Evolutionary conservation across 2,329 filamentous ascomycete genomes (phyloP).

Genomic region (Sporothrix pallida): DNA sequence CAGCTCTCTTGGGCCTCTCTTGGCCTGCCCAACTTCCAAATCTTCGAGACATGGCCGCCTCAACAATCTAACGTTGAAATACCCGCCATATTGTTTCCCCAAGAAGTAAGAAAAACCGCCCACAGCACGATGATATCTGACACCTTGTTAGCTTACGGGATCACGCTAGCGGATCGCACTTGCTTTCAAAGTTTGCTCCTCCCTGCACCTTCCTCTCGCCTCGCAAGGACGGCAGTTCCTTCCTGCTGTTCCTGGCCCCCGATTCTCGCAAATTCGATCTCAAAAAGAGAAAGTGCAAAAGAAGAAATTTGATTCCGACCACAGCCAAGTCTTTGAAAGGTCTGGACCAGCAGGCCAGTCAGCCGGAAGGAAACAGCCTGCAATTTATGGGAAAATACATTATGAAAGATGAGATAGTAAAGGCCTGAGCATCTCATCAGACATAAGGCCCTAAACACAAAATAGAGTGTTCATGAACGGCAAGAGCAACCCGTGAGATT

Average conservation of each 20-base stretch:
- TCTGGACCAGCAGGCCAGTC: neutral
- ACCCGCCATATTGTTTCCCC: neutral
- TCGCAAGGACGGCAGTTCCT: constrained; percentile 5
- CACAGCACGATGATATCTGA: neutral
- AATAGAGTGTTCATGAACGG: constrained; percentile 22
- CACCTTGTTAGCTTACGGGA: neutral
- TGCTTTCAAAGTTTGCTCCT: neutral
- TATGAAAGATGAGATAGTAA: neutral
- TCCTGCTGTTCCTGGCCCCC: neutral
- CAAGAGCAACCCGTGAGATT: neutral
- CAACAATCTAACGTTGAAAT: neutral
- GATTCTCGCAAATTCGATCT: neutral
- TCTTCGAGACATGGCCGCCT: neutral
- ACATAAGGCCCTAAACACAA: neutral
- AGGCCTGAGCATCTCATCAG: neutral
- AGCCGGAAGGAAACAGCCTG: constrained; percentile 19
- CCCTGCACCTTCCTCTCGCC: neutral
- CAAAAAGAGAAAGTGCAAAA: neutral
- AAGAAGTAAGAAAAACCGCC: constrained; percentile 15
- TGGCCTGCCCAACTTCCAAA: neutral
- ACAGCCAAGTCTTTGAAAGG: neutral
- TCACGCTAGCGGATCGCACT: constrained; percentile 9
- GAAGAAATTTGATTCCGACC: neutral
- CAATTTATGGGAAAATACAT: neutral
- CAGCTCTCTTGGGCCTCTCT: neutral